Base-by-base conservation (phyloP, 2,329 filamentous ascomycete species). In the Bipolaris oryzae region DNA sequence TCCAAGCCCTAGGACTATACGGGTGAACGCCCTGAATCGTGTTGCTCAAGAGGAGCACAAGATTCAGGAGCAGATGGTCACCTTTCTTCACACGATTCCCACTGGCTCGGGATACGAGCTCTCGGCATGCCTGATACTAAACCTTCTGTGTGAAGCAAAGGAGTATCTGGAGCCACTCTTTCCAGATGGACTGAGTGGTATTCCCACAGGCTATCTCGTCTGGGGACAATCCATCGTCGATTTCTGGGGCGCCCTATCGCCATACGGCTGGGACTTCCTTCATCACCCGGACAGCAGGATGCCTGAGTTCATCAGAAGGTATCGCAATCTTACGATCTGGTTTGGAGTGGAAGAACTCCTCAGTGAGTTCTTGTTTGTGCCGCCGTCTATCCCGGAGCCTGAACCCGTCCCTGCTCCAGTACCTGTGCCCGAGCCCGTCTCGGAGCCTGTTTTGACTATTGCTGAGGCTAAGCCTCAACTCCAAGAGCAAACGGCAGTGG, bases 101-200 rank as follows among this genome's bases (percentile, higher is more conserved):
- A 51, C 18, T 7, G 33, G n/a, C 5, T n/a, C 20, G 9, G 52
- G 25, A 11, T 51, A 42, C 16, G 15, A 45, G 33, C 15, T 7
- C 1, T 16, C 51, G 0, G 52, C 52, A 7, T 5, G 10, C 15
- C 10, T 13, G 15, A 45, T 58, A 33, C 33, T 45, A 10, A 15
- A 6, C 3, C 10, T 51, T n/a, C 48, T 58, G 16, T 23, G 15
- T 2, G 33, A 28, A 1, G 56, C 52, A n/a, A 43, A 35, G 11
- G 23, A 9, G 5, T 13, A 38, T 16, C 52, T 58, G 3, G 16
- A 28, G 15, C 20, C 35, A 9, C 33, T 52, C 48, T 55, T 55
- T 11, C 51, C 43, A 13, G 13, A 18, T 20, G 47, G 48, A 1
- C 7, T 58, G 20, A 15, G 33, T 18, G 5, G 11, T 10, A 13